phyloP scores from a whole-genome alignment of 257 asterid genomes.

The Striga asiatica region DNA sequence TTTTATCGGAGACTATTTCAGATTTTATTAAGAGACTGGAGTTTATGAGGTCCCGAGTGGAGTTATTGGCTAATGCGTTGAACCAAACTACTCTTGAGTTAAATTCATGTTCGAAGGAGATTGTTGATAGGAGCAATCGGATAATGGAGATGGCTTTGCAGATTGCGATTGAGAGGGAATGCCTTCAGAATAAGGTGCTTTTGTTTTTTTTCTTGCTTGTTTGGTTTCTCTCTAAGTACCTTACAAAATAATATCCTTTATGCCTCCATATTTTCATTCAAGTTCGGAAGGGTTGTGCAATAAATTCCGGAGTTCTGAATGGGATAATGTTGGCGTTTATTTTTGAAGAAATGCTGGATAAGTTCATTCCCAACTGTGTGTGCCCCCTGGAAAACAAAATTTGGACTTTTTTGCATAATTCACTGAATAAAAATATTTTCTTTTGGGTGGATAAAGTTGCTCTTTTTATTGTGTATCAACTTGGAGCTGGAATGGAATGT shows the following conservation, averaged over 20 bases:
- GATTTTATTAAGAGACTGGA: slow-evolving; percentile 51
- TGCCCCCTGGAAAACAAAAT: no score
- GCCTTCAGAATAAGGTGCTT: slow-evolving; percentile 52
- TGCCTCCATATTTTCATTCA: not conserved
- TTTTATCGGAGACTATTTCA: slow-evolving; percentile 47
- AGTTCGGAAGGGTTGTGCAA: no score
- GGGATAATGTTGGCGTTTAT: no score
- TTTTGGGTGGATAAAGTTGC: not conserved
- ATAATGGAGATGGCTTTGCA: slow-evolving; percentile 69
- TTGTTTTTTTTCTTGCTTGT: no score
- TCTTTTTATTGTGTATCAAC: not conserved
- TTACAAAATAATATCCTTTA: not conserved
- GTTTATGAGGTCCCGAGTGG: slow-evolving; percentile 34
- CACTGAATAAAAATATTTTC: no score
- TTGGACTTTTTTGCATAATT: no score
- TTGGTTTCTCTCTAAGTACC: no score
- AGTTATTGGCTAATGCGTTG: slow-evolving; percentile 38
- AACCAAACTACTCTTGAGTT: slow-evolving; percentile 40
- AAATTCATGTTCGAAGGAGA: slow-evolving; percentile 45
- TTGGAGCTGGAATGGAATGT: not conserved
- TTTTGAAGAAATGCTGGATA: no score
- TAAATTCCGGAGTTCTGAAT: no score
- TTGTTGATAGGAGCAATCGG: slow-evolving; percentile 36
- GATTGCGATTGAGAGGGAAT: slow-evolving; percentile 70
- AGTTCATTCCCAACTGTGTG: no score